Percentiles rank a stretch among this genome's conserved stretches.
Conservation (phyloP, 768 basidiomycete species). For the Suillus spraguei region DNA sequence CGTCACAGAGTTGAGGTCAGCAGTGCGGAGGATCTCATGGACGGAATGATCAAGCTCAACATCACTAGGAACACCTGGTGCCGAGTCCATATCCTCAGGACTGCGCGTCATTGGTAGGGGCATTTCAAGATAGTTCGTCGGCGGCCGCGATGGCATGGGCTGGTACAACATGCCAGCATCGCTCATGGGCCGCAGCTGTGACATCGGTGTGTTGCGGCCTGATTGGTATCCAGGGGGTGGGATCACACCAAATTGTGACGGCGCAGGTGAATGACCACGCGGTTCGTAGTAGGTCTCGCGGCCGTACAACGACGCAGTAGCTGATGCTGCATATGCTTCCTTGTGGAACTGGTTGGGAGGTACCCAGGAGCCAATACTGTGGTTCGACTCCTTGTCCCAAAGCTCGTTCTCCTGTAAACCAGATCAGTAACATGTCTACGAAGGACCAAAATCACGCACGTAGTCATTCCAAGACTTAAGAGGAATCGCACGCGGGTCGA, state of each 20-base stretch:
- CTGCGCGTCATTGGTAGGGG: constrained; percentile 57
- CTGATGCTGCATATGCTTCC: constrained; percentile 77
- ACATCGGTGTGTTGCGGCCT: constrained; percentile 67
- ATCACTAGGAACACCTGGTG: constrained; percentile 57
- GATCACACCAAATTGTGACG: constrained; percentile 59
- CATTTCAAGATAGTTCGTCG: constrained; percentile 78
- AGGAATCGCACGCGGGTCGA: constrained; percentile 91
- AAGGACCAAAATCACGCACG: constrained; percentile 45
- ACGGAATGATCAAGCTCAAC: constrained; percentile 76
- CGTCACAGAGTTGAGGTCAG: constrained; percentile 88
- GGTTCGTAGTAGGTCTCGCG: constrained; percentile 88
- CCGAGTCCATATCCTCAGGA: constrained; percentile 52
- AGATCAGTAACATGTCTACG: constrained; percentile 8
- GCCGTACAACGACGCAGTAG: constrained; percentile 80
- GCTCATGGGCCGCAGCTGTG: constrained; percentile 35
- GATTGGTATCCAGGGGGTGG: constrained; percentile 76
- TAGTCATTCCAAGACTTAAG: constrained; percentile 98
- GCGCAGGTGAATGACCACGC: constrained; percentile 70
- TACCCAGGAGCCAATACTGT: constrained; percentile 92
- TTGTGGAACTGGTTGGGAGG: constrained; percentile 73
- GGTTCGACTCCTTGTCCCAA: constrained; percentile 97
- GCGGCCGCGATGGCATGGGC: constrained; percentile 67
- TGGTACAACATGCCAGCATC: constrained; percentile 50
- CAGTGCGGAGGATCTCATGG: constrained; percentile 68
- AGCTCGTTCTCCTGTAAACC: constrained; percentile 81